Conservation (phyloP, 208 protist genomes). For the Phytomonas francai region DNA sequence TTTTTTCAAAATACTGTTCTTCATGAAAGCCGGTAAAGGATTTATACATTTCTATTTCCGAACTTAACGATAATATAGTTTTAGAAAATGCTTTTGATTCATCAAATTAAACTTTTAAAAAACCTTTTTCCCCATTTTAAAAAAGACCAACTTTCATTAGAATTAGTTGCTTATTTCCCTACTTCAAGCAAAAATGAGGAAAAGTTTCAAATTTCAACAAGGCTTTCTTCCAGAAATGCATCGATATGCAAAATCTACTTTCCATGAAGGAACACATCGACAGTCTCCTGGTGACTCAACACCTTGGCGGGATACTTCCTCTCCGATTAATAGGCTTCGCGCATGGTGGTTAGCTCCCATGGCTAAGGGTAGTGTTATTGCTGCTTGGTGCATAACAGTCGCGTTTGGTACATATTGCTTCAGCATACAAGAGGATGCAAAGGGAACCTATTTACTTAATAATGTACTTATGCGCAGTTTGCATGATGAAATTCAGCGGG, state of each 20-base stretch:
- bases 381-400: constrained; percentile 69
- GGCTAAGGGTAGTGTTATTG: constrained; percentile 74
- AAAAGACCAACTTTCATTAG: constrained; percentile 3
- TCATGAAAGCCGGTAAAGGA: background rate
- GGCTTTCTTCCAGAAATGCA: constrained; percentile 63
- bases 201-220: constrained; percentile 18
- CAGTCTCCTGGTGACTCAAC: constrained; percentile 82
- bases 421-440: constrained; percentile 80
- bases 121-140: background rate
- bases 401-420: constrained; percentile 75
- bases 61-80: background rate
- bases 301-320: constrained; percentile 73
- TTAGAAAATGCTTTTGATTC: background rate
- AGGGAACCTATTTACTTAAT: constrained; percentile 81
- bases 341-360: constrained; percentile 77
- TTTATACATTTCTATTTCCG: background rate
- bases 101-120: background rate
- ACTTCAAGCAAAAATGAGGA: constrained; percentile 15
- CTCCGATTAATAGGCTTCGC: constrained; percentile 66
- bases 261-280: constrained; percentile 81
- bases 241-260: constrained; percentile 74
- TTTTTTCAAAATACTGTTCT: background rate
- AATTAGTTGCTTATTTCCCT: constrained; percentile 7
- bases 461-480: constrained; percentile 79
- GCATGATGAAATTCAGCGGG: constrained; percentile 69